A percentile compares a stretch with the other conserved stretches of the same genome.
Conservation (phyloP, 169 alveolate species). For the Miamiensis avidus region DNA sequence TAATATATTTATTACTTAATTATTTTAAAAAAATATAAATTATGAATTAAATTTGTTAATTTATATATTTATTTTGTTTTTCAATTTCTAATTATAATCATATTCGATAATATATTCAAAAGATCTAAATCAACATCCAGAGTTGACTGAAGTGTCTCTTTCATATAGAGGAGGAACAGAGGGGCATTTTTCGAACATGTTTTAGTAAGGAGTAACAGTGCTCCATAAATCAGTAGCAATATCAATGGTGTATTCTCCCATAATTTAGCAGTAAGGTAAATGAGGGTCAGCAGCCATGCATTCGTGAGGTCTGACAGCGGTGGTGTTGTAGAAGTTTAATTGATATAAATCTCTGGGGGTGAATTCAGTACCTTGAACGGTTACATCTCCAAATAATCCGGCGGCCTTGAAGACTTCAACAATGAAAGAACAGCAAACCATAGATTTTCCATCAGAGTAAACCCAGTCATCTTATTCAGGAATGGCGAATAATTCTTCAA, state of each 20-base stretch:
- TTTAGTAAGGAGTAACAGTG: slow-evolving; percentile 69
- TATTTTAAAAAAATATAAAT: too few species aligned
- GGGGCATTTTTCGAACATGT: slow-evolving; percentile 85
- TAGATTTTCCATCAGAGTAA: slow-evolving; percentile 77
- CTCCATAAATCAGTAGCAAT: slow-evolving; percentile 56
- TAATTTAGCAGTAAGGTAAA: slow-evolving; percentile 80
- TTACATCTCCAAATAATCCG: slow-evolving; percentile 77
- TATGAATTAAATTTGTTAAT: too few species aligned
- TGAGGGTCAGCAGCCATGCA: slow-evolving; percentile 80
- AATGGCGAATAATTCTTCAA: slow-evolving; percentile 65
- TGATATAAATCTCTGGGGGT: slow-evolving; percentile 81
- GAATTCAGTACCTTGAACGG: slow-evolving; percentile 63
- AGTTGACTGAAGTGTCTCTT: slow-evolving; percentile 51
- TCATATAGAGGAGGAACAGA: slow-evolving; percentile 65
- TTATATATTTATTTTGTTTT: too few species aligned
- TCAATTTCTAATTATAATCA: too few species aligned
- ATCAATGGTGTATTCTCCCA: slow-evolving; percentile 74
- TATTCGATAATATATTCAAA: too few species aligned
- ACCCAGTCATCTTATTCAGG: slow-evolving; percentile 82
- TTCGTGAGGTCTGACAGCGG: slow-evolving; percentile 57
- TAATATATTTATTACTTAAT: too few species aligned
- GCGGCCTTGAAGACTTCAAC: slow-evolving; percentile 75
- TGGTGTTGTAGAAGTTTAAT: slow-evolving; percentile 61
- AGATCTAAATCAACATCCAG: slow-evolving; percentile 68
- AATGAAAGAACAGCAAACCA: slow-evolving; percentile 83